phyloP scores from a whole-genome alignment of 805 yeast genomes.

The Candida sonorensis region DNA sequence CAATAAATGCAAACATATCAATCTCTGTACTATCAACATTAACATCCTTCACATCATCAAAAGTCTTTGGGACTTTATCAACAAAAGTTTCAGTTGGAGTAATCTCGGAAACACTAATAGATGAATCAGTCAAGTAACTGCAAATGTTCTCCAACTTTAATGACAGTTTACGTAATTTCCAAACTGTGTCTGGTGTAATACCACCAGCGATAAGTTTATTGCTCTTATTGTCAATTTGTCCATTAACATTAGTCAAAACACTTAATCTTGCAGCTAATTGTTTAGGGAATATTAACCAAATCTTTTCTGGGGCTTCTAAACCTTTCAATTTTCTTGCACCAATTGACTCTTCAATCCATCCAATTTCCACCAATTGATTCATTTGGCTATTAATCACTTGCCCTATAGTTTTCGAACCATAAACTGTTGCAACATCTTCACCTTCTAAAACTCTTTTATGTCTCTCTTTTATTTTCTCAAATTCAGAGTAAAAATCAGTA shows the following conservation, averaged over 20 bases:
- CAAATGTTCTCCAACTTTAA: slow-evolving; percentile 53
- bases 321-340: slow-evolving; percentile 94
- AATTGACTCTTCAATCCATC: slow-evolving; percentile 57
- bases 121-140: slow-evolving; percentile 33
- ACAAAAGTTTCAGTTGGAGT: slow-evolving; percentile 2
- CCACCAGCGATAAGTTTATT: slow-evolving; percentile 24
- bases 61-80: slow-evolving; percentile 11
- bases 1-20: slow-evolving; percentile 51
- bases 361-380: slow-evolving; percentile 56
- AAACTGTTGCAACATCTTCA: slow-evolving; percentile 30
- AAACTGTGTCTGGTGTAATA: slow-evolving; percentile 21
- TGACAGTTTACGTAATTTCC: slow-evolving; percentile 44
- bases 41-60: slow-evolving; percentile 11
- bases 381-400: slow-evolving; percentile 57
- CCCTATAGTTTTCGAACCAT: slow-evolving; percentile 32
- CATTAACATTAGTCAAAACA: slow-evolving; percentile 25
- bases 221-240: slow-evolving; percentile 23
- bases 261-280: slow-evolving; percentile 55
- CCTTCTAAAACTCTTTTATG: slow-evolving; percentile 34
- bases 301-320: slow-evolving; percentile 83
- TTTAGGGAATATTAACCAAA: slow-evolving; percentile 72
- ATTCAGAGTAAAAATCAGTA: slow-evolving; percentile 71
- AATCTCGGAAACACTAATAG: slow-evolving; percentile 14
- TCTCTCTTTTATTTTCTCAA: slow-evolving; percentile 47
- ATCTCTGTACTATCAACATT: slow-evolving; percentile 17